These are phyloP conservation scores for Penicillium sp. DNA, from an alignment of 2,329 filamentous ascomycete species.

Conservation along the genomic window DNA sequence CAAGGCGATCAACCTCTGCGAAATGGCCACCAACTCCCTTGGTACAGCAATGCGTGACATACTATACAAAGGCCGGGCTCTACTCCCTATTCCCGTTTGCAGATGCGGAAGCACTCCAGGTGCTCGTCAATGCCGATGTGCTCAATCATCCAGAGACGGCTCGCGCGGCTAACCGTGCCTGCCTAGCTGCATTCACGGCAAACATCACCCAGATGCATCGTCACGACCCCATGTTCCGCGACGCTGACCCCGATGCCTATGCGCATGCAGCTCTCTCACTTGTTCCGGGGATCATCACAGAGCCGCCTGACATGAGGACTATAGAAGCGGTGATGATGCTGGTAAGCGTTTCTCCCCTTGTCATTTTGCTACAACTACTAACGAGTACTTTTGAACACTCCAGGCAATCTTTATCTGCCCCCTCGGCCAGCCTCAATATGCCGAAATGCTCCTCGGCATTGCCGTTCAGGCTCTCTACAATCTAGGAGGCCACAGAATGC, in stretches of 20 bases:
- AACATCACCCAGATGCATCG: constrained; percentile 29
- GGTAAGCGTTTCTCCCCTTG: constrained; percentile 15
- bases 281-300: constrained; percentile 25
- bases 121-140: constrained; percentile 19
- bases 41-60: constrained; percentile 23
- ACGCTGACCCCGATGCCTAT: constrained; percentile 28
- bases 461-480: constrained; percentile 28
- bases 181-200: constrained; percentile 29
- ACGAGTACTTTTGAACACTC: background rate
- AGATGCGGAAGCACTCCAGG: constrained; percentile 18
- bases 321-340: constrained; percentile 26
- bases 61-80: constrained; percentile 23
- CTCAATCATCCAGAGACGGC: constrained; percentile 13
- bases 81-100: constrained; percentile 32
- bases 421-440: constrained; percentile 26
- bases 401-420: constrained; percentile 26
- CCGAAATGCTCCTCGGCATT: constrained; percentile 23
- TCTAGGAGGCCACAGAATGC: constrained; percentile 22
- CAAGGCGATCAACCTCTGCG: constrained; percentile 5
- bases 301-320: constrained; percentile 20
- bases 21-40: constrained; percentile 24
- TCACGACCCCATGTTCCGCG: constrained; percentile 22
- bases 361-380: background rate
- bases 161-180: constrained; percentile 20
- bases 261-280: constrained; percentile 25